Evolutionary conservation across 129 eudicot genomes (phyloP), one percentile per base, ranked within the genome.

Genomic region (Flaveria ramosissima): DNA sequence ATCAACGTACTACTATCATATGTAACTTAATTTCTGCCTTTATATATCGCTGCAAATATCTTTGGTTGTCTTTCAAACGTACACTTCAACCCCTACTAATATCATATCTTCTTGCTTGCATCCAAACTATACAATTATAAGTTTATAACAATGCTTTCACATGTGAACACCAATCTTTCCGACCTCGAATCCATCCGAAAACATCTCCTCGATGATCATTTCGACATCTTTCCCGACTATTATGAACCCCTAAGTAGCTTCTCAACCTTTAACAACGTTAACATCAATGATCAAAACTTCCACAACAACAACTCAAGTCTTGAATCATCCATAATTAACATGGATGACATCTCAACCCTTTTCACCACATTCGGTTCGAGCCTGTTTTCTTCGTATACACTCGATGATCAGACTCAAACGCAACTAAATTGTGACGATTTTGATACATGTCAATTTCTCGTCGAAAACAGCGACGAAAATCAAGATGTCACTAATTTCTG

Each of bases 361-460:
- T 23, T 11, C 41, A 61, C 19, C 19, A 3, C 20, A n/a, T 23
- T 2, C 19, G 27, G 61, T 14, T 26, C 39, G 13, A 57, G 32
- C 6, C 30, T 57, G 15, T 21, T 57, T 57, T 21, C 27, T 20
- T 57, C 64, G 0, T 27, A 30, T 15, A 62, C 19, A 19, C 1
- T 62, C 9, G 19, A 74, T n/a, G 61, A 62, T 61, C 71, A 46
- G n/a, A 8, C 0, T 57, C 36, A 36, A 72, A 9, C n/a, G 2
- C 13, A 52, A 13, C 68, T 73, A 57, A 62, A 26, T 46, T 13
- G 47, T 17, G 72, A 62, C 47, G 70, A 74, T 45, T 43, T 24
- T 26, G 56, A 57, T 13, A 41, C 15, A 23, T 41, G 42, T 8
- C 59, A 53, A 13, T 36, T 23, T 42, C 14, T 23, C 5, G 68